Evolutionary conservation across 129 eudicot species (phyloP).

Genomic region (Tagetes erecta): DNA sequence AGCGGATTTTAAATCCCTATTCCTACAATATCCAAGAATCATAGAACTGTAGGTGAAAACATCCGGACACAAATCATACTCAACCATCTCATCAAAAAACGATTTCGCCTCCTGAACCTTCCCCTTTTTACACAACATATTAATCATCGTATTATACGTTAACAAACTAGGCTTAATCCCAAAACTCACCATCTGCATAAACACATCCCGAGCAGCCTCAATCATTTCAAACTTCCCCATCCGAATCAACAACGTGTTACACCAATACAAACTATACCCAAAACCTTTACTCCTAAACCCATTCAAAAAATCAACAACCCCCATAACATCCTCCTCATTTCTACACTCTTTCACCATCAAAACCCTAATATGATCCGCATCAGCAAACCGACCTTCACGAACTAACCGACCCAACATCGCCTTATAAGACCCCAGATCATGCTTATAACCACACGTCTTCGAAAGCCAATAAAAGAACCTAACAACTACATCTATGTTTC

Average conservation of each 20-base stretch:
- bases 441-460: slow-evolving; percentile 52
- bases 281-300: slow-evolving; percentile 51
- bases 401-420: slow-evolving; percentile 73
- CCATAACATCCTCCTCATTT: slow-evolving; percentile 42
- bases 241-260: slow-evolving; percentile 69
- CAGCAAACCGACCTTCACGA: slow-evolving; percentile 36
- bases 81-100: slow-evolving; percentile 42
- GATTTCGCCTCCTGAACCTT: slow-evolving; percentile 66
- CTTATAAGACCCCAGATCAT: slow-evolving; percentile 55
- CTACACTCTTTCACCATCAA: slow-evolving; percentile 73
- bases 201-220: slow-evolving; percentile 52
- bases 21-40: slow-evolving; percentile 88
- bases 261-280: slow-evolving; percentile 56
- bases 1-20: slow-evolving; percentile 52
- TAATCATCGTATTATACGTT: slow-evolving; percentile 77
- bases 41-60: slow-evolving; percentile 66
- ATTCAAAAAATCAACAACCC: slow-evolving; percentile 53
- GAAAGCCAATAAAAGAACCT: slow-evolving; percentile 71
- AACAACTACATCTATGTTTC: slow-evolving; percentile 42
- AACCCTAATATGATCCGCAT: slow-evolving; percentile 61
- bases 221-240: slow-evolving; percentile 76
- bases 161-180: slow-evolving; percentile 67
- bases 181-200: slow-evolving; percentile 39
- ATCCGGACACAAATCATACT: slow-evolving; percentile 64
- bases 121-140: slow-evolving; percentile 78